These are phyloP conservation scores for Trametopsis cervina DNA, from an alignment of 768 basidiomycete species.

Conservation along the genomic window DNA sequence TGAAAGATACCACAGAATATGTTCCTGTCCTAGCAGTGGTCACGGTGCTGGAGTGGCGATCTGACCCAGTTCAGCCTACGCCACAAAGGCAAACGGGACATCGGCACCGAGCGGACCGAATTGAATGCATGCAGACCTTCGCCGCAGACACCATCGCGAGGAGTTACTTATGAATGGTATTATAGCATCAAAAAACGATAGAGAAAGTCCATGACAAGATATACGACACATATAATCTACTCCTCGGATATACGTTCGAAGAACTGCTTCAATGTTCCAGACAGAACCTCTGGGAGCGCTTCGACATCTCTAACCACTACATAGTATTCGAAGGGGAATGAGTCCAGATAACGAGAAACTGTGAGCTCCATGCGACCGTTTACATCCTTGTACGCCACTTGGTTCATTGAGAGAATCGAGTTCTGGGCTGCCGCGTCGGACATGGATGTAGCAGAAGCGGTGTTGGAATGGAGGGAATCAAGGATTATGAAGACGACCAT, in stretches of 20 bases:
- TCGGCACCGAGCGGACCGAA: no score
- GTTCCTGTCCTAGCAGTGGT: no score
- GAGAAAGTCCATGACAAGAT: no score
- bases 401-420: slow-evolving; percentile 91
- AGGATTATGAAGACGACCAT: slow-evolving; percentile 96
- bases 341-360: slow-evolving; percentile 85
- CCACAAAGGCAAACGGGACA: no score
- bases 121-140: no score
- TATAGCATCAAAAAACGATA: no score
- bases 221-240: no score
- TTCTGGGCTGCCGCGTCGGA: slow-evolving; percentile 29
- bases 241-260: slow-evolving; percentile 79
- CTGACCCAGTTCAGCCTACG: no score
- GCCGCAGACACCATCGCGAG: no score
- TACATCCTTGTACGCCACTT: slow-evolving; percentile 78
- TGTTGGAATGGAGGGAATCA: slow-evolving; percentile 69
- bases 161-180: no score
- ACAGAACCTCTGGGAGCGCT: slow-evolving; percentile 83
- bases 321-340: slow-evolving; percentile 98
- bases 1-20: no score
- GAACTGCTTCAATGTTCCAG: slow-evolving; percentile 86
- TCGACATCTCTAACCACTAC: slow-evolving; percentile 89
- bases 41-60: no score
- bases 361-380: slow-evolving; percentile 81
- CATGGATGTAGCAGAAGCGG: slow-evolving; percentile 3